Evolutionary conservation across 495 filamentous ascomycete species (phyloP).

Genomic region (Aspergillus bertholletiae): DNA sequence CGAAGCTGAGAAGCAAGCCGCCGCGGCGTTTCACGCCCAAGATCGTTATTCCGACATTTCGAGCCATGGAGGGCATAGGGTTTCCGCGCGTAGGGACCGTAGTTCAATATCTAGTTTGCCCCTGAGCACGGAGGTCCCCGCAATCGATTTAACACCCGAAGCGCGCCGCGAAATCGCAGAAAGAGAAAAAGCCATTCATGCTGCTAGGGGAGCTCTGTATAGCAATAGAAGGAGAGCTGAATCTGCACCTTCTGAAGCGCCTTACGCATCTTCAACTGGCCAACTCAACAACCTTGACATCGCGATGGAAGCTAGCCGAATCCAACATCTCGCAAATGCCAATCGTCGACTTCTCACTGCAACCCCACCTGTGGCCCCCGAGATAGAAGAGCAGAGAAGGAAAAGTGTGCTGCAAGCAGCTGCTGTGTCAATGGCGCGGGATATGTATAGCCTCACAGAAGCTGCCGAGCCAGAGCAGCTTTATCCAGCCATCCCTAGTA

Average conservation of each 20-base stretch:
- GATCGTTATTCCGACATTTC: slow-evolving; percentile 59
- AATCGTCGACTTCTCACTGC: slow-evolving; percentile 71
- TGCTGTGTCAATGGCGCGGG: slow-evolving; percentile 80
- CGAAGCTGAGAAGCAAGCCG: slow-evolving; percentile 52
- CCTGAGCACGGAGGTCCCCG: not conserved
- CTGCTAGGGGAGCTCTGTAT: slow-evolving; percentile 71
- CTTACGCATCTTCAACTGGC: slow-evolving; percentile 66
- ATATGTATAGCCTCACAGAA: slow-evolving; percentile 68
- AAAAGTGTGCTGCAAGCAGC: slow-evolving; percentile 73
- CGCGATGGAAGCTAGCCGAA: slow-evolving; percentile 54
- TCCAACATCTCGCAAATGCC: slow-evolving; percentile 47
- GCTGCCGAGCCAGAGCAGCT: slow-evolving; percentile 32
- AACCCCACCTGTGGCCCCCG: slow-evolving; percentile 64
- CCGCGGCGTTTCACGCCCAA: slow-evolving; percentile 64
- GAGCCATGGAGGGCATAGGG: slow-evolving; percentile 64
- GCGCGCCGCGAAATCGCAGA: slow-evolving; percentile 58
- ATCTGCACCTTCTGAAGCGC: slow-evolving; percentile 58
- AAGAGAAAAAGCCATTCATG: slow-evolving; percentile 59
- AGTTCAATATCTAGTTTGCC: slow-evolving; percentile 18
- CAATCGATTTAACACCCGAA: not conserved
- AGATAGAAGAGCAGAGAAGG: slow-evolving; percentile 69
- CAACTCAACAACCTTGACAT: slow-evolving; percentile 31
- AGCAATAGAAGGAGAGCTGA: slow-evolving; percentile 59
- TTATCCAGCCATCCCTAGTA: slow-evolving; percentile 31
- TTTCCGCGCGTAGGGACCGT: slow-evolving; percentile 63